Percentiles rank a stretch among this genome's conserved stretches.
phyloP scores from a whole-genome alignment of 768 basidiomycete species.

The Suillus subalutaceus region DNA sequence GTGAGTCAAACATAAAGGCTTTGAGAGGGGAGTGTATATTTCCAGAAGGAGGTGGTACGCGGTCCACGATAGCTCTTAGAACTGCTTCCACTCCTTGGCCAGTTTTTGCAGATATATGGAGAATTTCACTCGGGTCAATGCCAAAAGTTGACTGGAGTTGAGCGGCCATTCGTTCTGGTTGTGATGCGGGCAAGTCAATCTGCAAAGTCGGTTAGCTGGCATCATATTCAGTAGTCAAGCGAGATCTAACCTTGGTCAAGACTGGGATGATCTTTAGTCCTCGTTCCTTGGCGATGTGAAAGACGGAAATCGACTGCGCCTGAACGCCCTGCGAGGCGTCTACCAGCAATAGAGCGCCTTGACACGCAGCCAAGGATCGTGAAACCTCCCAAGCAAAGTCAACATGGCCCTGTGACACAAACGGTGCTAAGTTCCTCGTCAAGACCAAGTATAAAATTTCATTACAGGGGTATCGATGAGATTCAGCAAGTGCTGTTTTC shows the following conservation, averaged over 20 bases:
- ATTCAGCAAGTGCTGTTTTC: constrained; percentile 76
- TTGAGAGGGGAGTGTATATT: constrained; percentile 58
- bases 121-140: constrained; percentile 69
- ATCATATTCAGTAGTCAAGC: constrained; percentile 1
- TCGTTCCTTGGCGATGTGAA: constrained; percentile 82
- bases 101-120: constrained; percentile 91
- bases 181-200: constrained; percentile 93
- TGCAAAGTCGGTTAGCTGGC: constrained; percentile 34
- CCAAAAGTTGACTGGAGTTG: constrained; percentile 87
- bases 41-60: constrained; percentile 81
- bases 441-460: constrained; percentile 5
- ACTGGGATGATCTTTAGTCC: constrained; percentile 87
- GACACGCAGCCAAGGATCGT: constrained; percentile 88
- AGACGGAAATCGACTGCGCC: constrained; percentile 96
- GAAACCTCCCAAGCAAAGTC: constrained; percentile 99
- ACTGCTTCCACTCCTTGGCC: constrained; percentile 82
- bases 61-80: constrained; percentile 77
- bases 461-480: constrained; percentile 93
- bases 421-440: too few species aligned
- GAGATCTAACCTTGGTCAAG: constrained; percentile 75
- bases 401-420: constrained; percentile 75
- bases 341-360: constrained; percentile 86
- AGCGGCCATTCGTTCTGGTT: constrained; percentile 75
- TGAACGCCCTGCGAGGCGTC: constrained; percentile 99
- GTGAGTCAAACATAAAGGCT: constrained; percentile 91